Conservation (phyloP, 2,329 filamentous ascomycete species). For the Penicillium rolfsii region DNA sequence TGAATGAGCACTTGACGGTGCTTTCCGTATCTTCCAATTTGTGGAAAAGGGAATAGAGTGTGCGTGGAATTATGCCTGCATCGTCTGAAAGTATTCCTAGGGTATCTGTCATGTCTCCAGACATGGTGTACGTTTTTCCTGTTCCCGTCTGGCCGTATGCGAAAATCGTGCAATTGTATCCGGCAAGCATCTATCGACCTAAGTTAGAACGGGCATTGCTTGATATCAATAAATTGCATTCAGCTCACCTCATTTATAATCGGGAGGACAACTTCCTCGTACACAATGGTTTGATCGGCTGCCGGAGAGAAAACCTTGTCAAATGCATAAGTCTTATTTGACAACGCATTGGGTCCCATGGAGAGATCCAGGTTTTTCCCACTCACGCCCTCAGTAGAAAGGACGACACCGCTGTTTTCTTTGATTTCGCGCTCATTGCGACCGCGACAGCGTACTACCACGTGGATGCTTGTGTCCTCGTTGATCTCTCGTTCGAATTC, state of each 20-base stretch:
- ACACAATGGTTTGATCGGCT: constrained; percentile 90
- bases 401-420: constrained; percentile 93
- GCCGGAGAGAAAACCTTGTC: constrained; percentile 96
- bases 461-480: constrained; percentile 95
- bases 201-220: constrained; percentile 17
- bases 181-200: constrained; percentile 73
- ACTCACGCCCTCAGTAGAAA: constrained; percentile 84
- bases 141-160: constrained; percentile 98
- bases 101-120: constrained; percentile 90
- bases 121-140: constrained; percentile 99
- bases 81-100: constrained; percentile 84
- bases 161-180: constrained; percentile 98
- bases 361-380: constrained; percentile 81
- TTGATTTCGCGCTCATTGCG: constrained; percentile 89
- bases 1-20: constrained; percentile 96
- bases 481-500: constrained; percentile 73
- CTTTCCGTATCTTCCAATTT: constrained; percentile 83
- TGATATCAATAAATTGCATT: neutral
- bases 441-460: constrained; percentile 91
- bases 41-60: constrained; percentile 81
- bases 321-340: constrained; percentile 95
- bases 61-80: constrained; percentile 92
- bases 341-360: constrained; percentile 89
- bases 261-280: constrained; percentile 91
- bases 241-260: constrained; percentile 81